Base-by-base conservation (phyloP, 2,329 filamentous ascomycete genomes). In the Dactylellina sp. region DNA sequence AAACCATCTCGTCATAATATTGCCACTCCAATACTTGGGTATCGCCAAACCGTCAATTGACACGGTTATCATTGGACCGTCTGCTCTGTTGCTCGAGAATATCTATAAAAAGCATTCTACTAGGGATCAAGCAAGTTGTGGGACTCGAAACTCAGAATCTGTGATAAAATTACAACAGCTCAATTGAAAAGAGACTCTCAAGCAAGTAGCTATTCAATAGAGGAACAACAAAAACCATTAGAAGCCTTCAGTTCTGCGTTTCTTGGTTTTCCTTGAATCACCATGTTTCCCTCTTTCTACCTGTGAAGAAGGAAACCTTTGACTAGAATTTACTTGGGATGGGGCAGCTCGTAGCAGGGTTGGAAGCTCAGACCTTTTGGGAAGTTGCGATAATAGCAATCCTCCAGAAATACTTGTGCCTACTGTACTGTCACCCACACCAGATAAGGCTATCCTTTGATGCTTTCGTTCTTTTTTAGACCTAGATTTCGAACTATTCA, bases 181-280 rank as follows among this genome's bases (percentile, higher is more conserved):
- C 32, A n/a, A n/a, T n/a, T n/a, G n/a, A n/a, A n/a, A n/a, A n/a
- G n/a, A n/a, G n/a, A n/a, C n/a, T n/a, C n/a, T n/a, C n/a, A n/a
- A n/a, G n/a, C n/a, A 44, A n/a, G 40, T 4, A n/a, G 12, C 18
- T 20, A 4, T 44, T 5, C 9, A 32, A 32, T 32, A 9, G 28
- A 32, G 28, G 25, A 6, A 39, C 40, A 47, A 46, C 1, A 4
- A 18, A 22, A 12, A 11, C 12, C 2, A 28, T 62, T 35, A 74
- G 37, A 57, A 75, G 24, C 55, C 63, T 44, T 76, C 57, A 7
- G 61, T 64, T 55, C 66, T 75, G 50, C 56, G 49, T 22, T 75
- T 66, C 28, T 70, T 71, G 7, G 60, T 24, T 53, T 61, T 64
- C 25, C 72, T 86, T 83, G 75, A 71, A 25, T 65, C 64, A 1